Evolutionary conservation across 2,329 filamentous ascomycete species (phyloP).

Genomic region (Neonectria punicea): DNA sequence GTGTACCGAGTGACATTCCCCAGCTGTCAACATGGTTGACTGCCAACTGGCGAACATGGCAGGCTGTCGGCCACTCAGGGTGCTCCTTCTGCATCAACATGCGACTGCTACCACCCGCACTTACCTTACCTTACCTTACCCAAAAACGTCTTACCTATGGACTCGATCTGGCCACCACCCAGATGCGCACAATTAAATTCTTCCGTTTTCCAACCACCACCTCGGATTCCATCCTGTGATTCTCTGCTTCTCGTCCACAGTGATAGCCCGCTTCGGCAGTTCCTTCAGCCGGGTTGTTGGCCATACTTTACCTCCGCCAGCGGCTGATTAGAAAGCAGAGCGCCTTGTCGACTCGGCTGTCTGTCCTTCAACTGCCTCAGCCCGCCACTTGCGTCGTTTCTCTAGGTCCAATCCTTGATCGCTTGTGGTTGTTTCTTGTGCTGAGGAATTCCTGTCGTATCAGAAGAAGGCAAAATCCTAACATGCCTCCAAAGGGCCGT

Average conservation of each 20-base stretch:
- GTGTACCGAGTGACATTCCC: constrained; percentile 11
- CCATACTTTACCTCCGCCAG: not conserved
- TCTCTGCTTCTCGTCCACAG: not conserved
- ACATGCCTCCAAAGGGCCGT: constrained; percentile 32
- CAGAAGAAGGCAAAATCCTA: not conserved
- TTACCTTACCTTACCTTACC: constrained; percentile 5
- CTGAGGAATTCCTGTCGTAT: not conserved
- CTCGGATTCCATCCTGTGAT: not conserved
- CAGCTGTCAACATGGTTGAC: constrained; percentile 2
- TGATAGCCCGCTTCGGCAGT: not conserved
- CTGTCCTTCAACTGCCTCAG: too few species aligned
- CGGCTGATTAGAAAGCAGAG: not conserved
- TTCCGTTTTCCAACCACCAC: not conserved
- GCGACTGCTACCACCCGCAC: constrained; percentile 3
- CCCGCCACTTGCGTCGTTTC: too few species aligned
- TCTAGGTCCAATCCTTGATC: not conserved
- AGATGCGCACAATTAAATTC: not conserved
- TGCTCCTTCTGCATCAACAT: constrained; percentile 17
- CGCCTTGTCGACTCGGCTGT: not conserved
- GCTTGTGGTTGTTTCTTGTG: not conserved
- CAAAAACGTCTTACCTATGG: not conserved
- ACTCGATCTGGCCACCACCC: not conserved
- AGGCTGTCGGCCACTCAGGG: constrained; percentile 3
- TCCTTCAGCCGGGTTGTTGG: not conserved
- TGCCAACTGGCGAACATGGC: constrained; percentile 18